A percentile compares a stretch with the other conserved stretches of the same genome.
phyloP scores from a whole-genome alignment of 768 basidiomycete species.

The Phylloporus sp. region DNA sequence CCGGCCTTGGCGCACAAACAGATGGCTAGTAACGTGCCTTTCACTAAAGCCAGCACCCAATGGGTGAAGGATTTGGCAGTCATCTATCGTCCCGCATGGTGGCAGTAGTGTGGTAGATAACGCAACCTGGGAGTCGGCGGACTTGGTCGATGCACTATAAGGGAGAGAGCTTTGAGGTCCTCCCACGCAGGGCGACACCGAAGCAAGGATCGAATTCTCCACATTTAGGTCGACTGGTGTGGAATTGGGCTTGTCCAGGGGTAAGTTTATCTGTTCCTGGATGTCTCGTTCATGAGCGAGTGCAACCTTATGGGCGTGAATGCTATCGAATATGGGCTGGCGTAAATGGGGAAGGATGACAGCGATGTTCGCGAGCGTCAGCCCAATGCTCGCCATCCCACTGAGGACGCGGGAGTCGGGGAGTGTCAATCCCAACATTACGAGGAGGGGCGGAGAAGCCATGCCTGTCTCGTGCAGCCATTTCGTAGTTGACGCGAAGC shows the following conservation, averaged over 20 bases:
- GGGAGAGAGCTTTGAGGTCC: neutral
- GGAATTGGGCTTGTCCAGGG: neutral
- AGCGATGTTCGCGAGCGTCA: constrained; percentile 24
- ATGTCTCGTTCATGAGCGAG: neutral
- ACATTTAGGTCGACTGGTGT: neutral
- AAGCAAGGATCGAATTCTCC: neutral
- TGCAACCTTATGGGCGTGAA: neutral
- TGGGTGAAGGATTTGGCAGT: neutral
- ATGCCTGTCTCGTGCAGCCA: constrained; percentile 20
- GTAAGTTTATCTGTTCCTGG: neutral
- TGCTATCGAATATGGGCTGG: constrained; percentile 16
- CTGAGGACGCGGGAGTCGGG: constrained; percentile 25
- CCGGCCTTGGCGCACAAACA: constrained; percentile 1
- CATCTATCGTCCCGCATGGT: neutral
- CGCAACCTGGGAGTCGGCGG: neutral
- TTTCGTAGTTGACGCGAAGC: constrained; percentile 16
- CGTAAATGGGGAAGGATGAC: constrained; percentile 21
- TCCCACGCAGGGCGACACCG: neutral
- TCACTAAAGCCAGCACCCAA: neutral
- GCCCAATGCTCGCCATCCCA: constrained; percentile 22
- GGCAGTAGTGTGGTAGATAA: neutral
- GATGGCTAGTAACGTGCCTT: neutral
- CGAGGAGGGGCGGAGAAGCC: constrained; percentile 24
- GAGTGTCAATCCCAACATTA: constrained; percentile 21
- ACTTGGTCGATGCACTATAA: neutral